Base-by-base conservation (phyloP, 805 yeast genomes). In the Ogataea glucozyma region DNA sequence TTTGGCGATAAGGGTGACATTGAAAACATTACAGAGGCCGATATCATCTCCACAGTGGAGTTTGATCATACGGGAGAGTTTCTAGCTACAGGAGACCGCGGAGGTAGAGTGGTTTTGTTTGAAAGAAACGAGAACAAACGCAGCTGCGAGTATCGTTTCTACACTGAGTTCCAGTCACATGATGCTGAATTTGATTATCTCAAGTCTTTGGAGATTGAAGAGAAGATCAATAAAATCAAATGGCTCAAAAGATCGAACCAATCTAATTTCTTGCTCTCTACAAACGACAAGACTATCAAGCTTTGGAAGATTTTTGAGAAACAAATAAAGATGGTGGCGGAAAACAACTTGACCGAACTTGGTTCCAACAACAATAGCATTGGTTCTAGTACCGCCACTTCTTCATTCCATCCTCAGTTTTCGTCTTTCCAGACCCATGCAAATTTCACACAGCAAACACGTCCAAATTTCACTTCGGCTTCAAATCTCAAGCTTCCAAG, bases 1-100 rank as follows among this genome's bases (percentile, higher is more conserved):
- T 93, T 93, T 74, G 99, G 99, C 51, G 99, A 93, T 66, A 93
- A 95, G 66, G 96, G 96, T 36, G 99, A 93, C 64, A 85, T 90
- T 44, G 98, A 91, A 53, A 85, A 82, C 58, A 88, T 90, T 58
- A 89, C 97, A 3, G 98, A 90, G 61, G 97, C 97, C 4, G 99
- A 93, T 65, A 90, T 93, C 61, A 93, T 93, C 49, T 86, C 97
- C 14, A 88, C 99, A 2, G 97, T 93, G 30, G 98, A 93, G 68
- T 93, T 93, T 59, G 97, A 93, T 64, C 86, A 83, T 60, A 79
- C 93, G 6, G 99, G 99, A 38, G 89, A 93, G 61, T 93, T 84
- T 60, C 71, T 93, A 44, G 99, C 99, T 47, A 93, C 99, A 1
- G 99, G 99, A 49, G 99, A 93, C 69, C 83, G 90, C 61, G 99